Conservation (phyloP, 495 filamentous ascomycete species). For the Podospora conica region DNA sequence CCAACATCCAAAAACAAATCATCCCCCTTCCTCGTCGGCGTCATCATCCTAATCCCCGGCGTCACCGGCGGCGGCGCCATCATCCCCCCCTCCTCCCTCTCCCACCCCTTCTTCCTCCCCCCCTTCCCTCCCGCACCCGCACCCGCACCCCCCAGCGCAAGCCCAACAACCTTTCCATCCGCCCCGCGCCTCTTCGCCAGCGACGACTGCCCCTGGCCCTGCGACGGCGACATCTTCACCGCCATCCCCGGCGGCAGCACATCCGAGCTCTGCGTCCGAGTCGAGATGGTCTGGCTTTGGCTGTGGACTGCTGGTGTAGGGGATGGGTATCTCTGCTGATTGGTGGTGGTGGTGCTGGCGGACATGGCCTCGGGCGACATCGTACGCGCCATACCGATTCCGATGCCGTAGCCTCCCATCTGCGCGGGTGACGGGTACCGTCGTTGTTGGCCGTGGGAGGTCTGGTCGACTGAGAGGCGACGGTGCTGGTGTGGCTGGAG, state of each 20-base stretch:
- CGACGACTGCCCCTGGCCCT: not conserved
- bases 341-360: not conserved
- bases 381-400: not conserved
- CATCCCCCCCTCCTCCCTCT: slow-evolving; percentile 1
- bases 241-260: not conserved
- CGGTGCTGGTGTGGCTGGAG: not conserved
- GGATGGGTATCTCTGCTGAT: slow-evolving; percentile 13
- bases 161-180: slow-evolving; percentile 35
- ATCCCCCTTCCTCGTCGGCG: slow-evolving; percentile 41
- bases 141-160: slow-evolving; percentile 28
- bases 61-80: slow-evolving; percentile 33
- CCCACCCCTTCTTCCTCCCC: slow-evolving; percentile 20
- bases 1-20: slow-evolving; percentile 40
- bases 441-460: no score
- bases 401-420: not conserved
- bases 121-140: slow-evolving; percentile 16
- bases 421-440: not conserved
- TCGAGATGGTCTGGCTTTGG: no score
- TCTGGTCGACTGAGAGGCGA: not conserved
- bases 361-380: not conserved
- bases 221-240: not conserved
- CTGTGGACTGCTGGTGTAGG: no score
- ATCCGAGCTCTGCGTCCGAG: not conserved
- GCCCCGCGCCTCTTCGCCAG: slow-evolving; percentile 46
- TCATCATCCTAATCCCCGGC: slow-evolving; percentile 45